These are phyloP conservation scores for Teratosphaeria gauchensis DNA, from an alignment of 2,329 filamentous ascomycete species.

Conservation along the genomic window DNA sequence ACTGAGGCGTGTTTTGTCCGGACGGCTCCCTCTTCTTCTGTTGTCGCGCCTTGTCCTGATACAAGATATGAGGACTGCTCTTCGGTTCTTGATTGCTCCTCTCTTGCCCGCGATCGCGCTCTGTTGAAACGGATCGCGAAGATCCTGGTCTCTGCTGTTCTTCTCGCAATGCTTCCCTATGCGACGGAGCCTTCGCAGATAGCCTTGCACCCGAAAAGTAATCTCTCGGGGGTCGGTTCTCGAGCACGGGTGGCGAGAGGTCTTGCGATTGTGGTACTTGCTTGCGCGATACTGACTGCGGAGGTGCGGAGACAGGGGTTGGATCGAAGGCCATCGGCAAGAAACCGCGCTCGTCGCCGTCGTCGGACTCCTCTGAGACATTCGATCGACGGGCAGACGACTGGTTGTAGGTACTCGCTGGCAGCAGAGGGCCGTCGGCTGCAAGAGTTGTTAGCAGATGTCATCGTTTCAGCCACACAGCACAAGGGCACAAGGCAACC, in stretches of 20 bases:
- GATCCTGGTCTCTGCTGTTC: slow-evolving; percentile 26
- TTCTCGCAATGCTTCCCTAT: slow-evolving; percentile 31
- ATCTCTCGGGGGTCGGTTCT: slow-evolving; percentile 28
- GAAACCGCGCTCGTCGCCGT: slow-evolving; percentile 45
- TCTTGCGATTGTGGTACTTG: slow-evolving; percentile 15
- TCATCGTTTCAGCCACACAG: slow-evolving; percentile 13
- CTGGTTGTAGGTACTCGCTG: slow-evolving; percentile 68
- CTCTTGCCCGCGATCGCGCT: slow-evolving; percentile 26
- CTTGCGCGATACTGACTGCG: slow-evolving; percentile 14
- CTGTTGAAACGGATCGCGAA: slow-evolving; percentile 37
- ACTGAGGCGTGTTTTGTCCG: slow-evolving; percentile 17
- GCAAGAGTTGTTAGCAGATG: not conserved
- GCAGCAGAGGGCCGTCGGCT: slow-evolving; percentile 56
- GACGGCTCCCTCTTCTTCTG: slow-evolving; percentile 34
- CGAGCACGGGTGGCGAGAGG: slow-evolving; percentile 13
- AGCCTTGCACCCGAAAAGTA: slow-evolving; percentile 34
- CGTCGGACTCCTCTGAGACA: slow-evolving; percentile 47
- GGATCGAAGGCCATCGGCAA: slow-evolving; percentile 45
- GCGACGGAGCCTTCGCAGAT: slow-evolving; percentile 23
- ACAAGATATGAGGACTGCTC: slow-evolving; percentile 75
- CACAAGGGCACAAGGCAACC: slow-evolving; percentile 15
- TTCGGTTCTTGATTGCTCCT: slow-evolving; percentile 29
- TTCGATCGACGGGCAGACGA: slow-evolving; percentile 57
- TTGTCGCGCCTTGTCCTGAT: slow-evolving; percentile 71
- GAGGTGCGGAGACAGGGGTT: slow-evolving; percentile 27